These are phyloP conservation scores for Rhodotorula toruloides DNA, from an alignment of 768 basidiomycete species.

Conservation along the genomic window DNA sequence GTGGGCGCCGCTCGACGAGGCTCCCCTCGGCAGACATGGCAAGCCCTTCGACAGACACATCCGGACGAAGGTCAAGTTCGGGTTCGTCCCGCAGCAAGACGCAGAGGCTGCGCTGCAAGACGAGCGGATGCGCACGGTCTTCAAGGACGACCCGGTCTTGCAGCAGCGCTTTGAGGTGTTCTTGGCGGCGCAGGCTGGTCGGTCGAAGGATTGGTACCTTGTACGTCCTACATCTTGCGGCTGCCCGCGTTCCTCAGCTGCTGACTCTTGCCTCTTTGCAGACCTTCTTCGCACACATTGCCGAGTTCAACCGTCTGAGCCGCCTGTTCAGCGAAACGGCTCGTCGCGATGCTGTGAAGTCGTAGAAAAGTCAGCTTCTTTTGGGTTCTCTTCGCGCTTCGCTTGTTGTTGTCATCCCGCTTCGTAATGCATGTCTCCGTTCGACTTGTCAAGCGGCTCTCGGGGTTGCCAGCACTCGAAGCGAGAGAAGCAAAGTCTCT, in stretches of 20 bases:
- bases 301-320: not conserved
- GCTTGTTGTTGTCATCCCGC: too few species aligned
- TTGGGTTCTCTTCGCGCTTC: not conserved
- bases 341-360: not conserved
- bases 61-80: not conserved
- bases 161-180: slow-evolving; percentile 7
- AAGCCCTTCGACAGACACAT: not conserved
- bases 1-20: not conserved
- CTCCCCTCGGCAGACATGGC: not conserved
- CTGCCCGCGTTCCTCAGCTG: not conserved
- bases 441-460: too few species aligned
- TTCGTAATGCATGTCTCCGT: too few species aligned
- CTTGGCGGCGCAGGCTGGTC: slow-evolving; percentile 8
- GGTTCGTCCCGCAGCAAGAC: not conserved
- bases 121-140: not conserved
- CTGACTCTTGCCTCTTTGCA: not conserved
- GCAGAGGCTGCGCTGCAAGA: not conserved
- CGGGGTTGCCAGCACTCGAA: too few species aligned
- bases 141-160: not conserved
- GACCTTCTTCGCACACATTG: slow-evolving; percentile 4
- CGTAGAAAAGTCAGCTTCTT: not conserved
- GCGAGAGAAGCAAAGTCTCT: too few species aligned
- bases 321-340: not conserved
- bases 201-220: slow-evolving; percentile 5
- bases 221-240: not conserved